Base-by-base conservation (phyloP, 2,329 filamentous ascomycete genomes). In the Colletotrichum melonis region DNA sequence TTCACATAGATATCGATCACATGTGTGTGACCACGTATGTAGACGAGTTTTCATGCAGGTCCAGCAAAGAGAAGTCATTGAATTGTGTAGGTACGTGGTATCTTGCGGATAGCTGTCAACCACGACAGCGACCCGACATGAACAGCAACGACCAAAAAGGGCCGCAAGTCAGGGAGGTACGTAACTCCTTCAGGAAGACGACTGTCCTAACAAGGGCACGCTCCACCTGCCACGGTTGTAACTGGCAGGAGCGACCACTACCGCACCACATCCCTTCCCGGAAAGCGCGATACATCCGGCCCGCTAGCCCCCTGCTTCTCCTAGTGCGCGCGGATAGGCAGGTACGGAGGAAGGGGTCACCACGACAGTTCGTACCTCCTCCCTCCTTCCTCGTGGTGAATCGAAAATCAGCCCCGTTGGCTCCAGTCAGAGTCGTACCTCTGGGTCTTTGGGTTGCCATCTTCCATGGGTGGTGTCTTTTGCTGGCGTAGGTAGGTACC, bases 351-450 rank as follows among this genome's bases (percentile, higher is more conserved):
- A 38, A 66, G 63, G 54, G 19, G 54, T n/a, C 54, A 26, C 35
- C 35, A 42, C 60, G 42, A 19, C 30, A n/a, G 14, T 46, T 49
- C 12, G 55, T 46, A 65, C 60, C 24, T 42, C 49, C 24, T 32
- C 42, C 63, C 69, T 63, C 56, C 67, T 70, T 65, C 71, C 60
- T 73, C 60, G 60, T 73, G 71, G 71, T 73, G 71, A 73, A 73
- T 71, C 71, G 71, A 30, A 59, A 46, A 63, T 66, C 71, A 73
- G 67, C 59, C 70, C 70, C 69, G 28, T 52, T 54, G 22, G 19
- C 24, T 60, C 57, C 58, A 46, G 22, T 62, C 38, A 42, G 38
- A 42, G 38, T 42, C 38, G 38, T 42, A 42, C 14, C 38, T 42
- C 38, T 42, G 38, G 11, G 32, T 11, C 14, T 16, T 14, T 38